These are phyloP conservation scores for Pyrenochaeta sp. DNA, from an alignment of 2,329 filamentous ascomycete species.

Conservation along the genomic window DNA sequence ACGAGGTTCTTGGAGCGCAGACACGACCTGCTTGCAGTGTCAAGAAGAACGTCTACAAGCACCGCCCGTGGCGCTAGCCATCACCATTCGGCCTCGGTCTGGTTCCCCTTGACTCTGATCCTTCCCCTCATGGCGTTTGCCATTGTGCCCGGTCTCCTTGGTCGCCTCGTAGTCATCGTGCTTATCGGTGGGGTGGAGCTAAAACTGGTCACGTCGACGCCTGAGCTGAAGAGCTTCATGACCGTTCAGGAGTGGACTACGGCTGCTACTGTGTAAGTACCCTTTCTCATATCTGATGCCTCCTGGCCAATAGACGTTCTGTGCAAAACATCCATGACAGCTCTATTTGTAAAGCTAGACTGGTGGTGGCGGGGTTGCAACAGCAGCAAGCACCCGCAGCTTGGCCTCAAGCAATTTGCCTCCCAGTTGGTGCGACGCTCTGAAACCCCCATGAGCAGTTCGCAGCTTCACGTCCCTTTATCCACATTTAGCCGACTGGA, in stretches of 20 bases:
- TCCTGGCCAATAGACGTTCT: slow-evolving; percentile 5
- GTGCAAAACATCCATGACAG: too few relatives aligned
- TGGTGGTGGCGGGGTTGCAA: slow-evolving; percentile 18
- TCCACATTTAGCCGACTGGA: slow-evolving; percentile 16
- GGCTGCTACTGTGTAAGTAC: slow-evolving; percentile 51
- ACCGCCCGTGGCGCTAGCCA: slow-evolving; percentile 21
- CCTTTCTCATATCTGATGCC: slow-evolving; percentile 18
- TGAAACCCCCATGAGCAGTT: slow-evolving; percentile 8
- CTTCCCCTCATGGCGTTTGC: slow-evolving; percentile 54
- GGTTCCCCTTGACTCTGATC: slow-evolving; percentile 50
- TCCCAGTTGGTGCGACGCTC: slow-evolving; percentile 1
- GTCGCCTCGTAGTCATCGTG: slow-evolving; percentile 50
- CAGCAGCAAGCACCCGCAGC: neutral
- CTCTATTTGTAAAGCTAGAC: slow-evolving; percentile 1
- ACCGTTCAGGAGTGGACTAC: slow-evolving; percentile 50
- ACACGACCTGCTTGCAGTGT: slow-evolving; percentile 62
- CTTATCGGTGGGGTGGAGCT: slow-evolving; percentile 49
- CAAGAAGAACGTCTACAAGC: slow-evolving; percentile 29
- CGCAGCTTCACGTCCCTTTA: neutral
- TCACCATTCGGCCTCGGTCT: slow-evolving; percentile 37
- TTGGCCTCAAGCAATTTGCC: neutral
- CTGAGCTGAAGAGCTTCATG: slow-evolving; percentile 46
- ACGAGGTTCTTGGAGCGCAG: slow-evolving; percentile 65
- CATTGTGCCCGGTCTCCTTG: slow-evolving; percentile 53
- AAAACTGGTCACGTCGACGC: slow-evolving; percentile 44